Evolutionary conservation across 2,329 filamentous ascomycete species (phyloP).

Genomic region (Daldinia sp.): DNA sequence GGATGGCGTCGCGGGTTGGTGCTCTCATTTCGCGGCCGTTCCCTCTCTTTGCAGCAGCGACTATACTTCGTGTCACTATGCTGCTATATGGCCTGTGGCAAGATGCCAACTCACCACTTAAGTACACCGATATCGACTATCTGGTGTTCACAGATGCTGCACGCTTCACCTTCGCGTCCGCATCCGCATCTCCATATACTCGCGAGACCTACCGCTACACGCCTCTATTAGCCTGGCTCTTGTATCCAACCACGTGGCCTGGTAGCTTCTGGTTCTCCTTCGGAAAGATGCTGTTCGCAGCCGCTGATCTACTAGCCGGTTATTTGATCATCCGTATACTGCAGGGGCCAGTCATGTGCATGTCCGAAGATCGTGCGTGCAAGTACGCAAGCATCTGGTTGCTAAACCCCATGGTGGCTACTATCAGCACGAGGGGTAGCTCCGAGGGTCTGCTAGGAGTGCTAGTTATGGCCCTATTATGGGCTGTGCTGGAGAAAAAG

Average conservation of each 20-base stretch:
- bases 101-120: conserved; percentile 89
- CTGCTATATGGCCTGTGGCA: conserved; percentile 93
- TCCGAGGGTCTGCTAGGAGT: conserved; percentile 91
- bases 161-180: conserved; percentile 78
- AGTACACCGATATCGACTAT: conserved; percentile 99
- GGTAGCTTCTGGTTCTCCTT: conserved; percentile 75
- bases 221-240: conserved; percentile 89
- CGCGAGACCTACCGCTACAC: conserved; percentile 98
- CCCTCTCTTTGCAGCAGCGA: conserved; percentile 68
- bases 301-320: conserved; percentile 85
- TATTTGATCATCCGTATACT: conserved; percentile 64
- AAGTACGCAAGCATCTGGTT: conserved; percentile 90
- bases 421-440: conserved; percentile 94
- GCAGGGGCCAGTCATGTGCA: conserved; percentile 54
- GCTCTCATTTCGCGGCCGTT: conserved; percentile 55
- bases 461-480: conserved; percentile 84
- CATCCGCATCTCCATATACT: conserved; percentile 79
- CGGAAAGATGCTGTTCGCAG: conserved; percentile 88
- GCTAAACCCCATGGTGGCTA: conserved; percentile 97
- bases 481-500: conserved; percentile 77
- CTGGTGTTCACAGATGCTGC: conserved; percentile 97
- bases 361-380: conserved; percentile 69
- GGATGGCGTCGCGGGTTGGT: conserved; percentile 42
- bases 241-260: conserved; percentile 77
- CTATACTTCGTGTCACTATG: conserved; percentile 76